Evolutionary conservation across 345 rosid species (phyloP).

Genomic region (Erysimum cheiranthoides): DNA sequence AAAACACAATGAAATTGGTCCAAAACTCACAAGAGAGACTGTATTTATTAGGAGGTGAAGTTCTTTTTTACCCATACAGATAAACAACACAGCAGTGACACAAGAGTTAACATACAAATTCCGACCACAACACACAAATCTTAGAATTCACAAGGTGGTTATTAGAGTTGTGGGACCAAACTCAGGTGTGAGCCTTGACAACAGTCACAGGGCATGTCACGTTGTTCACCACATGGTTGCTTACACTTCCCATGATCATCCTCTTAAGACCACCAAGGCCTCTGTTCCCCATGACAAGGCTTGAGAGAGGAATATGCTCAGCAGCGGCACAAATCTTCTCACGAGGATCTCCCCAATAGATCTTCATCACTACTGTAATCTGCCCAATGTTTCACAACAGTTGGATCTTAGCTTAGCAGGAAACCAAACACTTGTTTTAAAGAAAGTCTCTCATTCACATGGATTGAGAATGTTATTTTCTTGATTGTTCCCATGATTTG

Average conservation of each 20-base stretch:
- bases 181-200: slow-evolving; percentile 57
- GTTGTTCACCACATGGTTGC: slow-evolving; percentile 77
- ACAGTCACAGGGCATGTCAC: slow-evolving; percentile 81
- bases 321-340: slow-evolving; percentile 85
- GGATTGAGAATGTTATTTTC: neutral
- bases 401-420: neutral
- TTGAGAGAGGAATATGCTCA: slow-evolving; percentile 71
- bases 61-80: slow-evolving; percentile 7
- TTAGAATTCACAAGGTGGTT: neutral
- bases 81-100: slow-evolving; percentile 3
- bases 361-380: slow-evolving; percentile 65
- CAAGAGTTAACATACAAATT: slow-evolving; percentile 21
- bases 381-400: slow-evolving; percentile 33
- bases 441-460: neutral
- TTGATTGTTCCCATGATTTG: neutral
- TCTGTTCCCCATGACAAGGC: slow-evolving; percentile 78
- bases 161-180: neutral
- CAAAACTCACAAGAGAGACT: slow-evolving; percentile 7
- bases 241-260: slow-evolving; percentile 82
- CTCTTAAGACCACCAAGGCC: slow-evolving; percentile 85
- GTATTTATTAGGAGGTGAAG: slow-evolving; percentile 26
- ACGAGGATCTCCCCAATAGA: slow-evolving; percentile 88
- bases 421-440: slow-evolving; percentile 3
- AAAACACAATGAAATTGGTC: slow-evolving; percentile 18
- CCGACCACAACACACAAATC: slow-evolving; percentile 33